phyloP scores from a whole-genome alignment of 1,284 basidiomycete genomes.

The Porodaedalea pini region DNA sequence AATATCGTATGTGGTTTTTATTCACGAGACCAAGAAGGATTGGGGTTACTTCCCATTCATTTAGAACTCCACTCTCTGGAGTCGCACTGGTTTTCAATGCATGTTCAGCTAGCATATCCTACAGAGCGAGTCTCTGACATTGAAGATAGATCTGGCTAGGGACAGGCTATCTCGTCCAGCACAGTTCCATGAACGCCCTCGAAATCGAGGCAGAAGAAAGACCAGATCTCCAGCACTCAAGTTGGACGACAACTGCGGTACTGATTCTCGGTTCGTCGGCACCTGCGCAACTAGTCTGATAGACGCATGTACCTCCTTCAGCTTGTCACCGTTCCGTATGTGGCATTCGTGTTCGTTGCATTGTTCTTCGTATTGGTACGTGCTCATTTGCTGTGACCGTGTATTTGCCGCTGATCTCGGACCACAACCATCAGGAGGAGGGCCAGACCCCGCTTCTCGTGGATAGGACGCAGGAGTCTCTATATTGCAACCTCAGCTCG shows the following conservation, averaged over 20 bases:
- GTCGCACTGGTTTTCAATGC: slow-evolving; percentile 5
- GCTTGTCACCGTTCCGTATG: slow-evolving; percentile 1
- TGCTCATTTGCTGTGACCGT: neutral
- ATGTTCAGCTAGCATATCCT: neutral
- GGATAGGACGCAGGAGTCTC: neutral
- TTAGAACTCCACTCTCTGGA: neutral
- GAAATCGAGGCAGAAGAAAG: neutral
- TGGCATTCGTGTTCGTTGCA: neutral
- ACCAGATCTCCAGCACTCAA: neutral
- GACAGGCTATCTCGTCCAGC: neutral
- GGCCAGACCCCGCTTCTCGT: neutral
- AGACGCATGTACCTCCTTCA: neutral
- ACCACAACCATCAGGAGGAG: neutral
- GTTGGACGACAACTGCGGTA: slow-evolving; percentile 2
- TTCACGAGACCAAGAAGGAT: neutral
- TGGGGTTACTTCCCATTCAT: neutral
- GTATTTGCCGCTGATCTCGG: neutral
- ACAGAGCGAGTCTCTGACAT: neutral
- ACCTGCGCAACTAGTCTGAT: neutral
- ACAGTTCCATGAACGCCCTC: neutral
- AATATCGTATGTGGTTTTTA: neutral
- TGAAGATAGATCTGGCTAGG: slow-evolving; percentile 2
- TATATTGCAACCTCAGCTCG: neutral
- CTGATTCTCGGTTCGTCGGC: neutral
- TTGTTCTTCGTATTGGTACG: neutral